Base-by-base conservation (phyloP, 1,284 basidiomycete genomes). In the Stygiomarasmius scandens region DNA sequence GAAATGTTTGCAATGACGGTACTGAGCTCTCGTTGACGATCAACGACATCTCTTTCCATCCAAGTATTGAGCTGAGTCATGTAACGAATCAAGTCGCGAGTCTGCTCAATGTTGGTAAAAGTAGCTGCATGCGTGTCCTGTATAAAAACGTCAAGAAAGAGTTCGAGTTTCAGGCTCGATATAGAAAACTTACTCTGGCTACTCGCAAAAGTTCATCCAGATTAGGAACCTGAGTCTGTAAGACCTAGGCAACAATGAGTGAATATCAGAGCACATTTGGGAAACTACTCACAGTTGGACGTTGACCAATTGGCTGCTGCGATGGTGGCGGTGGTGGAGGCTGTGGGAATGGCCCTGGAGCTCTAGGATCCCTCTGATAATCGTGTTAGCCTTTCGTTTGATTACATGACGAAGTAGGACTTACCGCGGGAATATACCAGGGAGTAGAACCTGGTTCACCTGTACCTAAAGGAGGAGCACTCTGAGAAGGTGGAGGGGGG, bases 121-220 rank as follows among this genome's bases (percentile, higher is more conserved):
- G 88, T 87, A 0, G 89, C 89, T 16, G 83, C 72, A 67, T 89
- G 87, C 1, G 87, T 89, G 75, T 90, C 87, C 90, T 92, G n/a
- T n/a, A n/a, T n/a, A 47, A 49, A 63, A 34, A 52, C 58, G 50
- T 52, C 38, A 11, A 41, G 50, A 29, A 56, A 16, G 24, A 29
- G 3, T 25, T 34, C 12, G 5, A 41, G 22, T 9, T 5, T 49
- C 20, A 32, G 12, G 59, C 27, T 16, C 29, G 52, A 23, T 45
- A 49, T 10, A n/a, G 47, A 53, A 22, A 66, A 49, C 54, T 49
- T 47, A 56, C 58, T 25, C 55, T 47, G 24, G 24, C 49, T 9
- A 49, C 27, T 36, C 52, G 51, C 14, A 60, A 14, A 1, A 60
- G 32, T 10, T 56, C 52, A 56, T 56, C 52, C 10, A 60, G 41